Evolutionary conservation across 2,329 filamentous ascomycete genomes (phyloP), one percentile per base, ranked within the genome.

Genomic region (Penicillium sp.): DNA sequence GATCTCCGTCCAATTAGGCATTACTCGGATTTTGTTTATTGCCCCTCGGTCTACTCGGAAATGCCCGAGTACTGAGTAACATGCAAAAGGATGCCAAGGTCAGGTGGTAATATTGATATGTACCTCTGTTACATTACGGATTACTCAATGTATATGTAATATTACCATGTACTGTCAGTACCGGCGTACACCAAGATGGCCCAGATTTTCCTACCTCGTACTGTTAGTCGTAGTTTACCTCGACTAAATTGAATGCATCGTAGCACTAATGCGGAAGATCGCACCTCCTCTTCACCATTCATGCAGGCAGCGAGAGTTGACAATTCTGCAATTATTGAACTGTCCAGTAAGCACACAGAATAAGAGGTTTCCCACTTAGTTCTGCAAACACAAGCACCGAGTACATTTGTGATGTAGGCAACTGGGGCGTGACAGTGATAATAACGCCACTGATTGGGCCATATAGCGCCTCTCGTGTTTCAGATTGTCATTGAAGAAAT

Each of bases 401-500:
- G 15, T 21, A 25, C n/a, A 21, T 10, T 43, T 40, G 33, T 33
- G 43, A 23, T 53, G 34, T 43, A 31, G 33, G 25, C 3, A 29
- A 45, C 33, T 34, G 33, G 31, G 44, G 41, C 15, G 38, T 25
- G 11, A 46, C 19, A 19, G 27, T 25, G 21, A 13, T 15, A 40
- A 15, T n/a, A 15, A 38, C 19, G 10, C 11, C 23, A 11, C 27
- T 53, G 15, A 53, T 53, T 53, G 41, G 50, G 13, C 21, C 15
- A 11, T 8, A 53, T 29, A 53, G 23, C 39, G 29, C 41, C 36
- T 40, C 29, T 43, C 23, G 21, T 53, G 41, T 53, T 53, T 53
- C 51, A 53, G 27, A 7, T 38, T 47, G 33, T 47, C 13, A 33
- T 29, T 53, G 51, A 53, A 47, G 51, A 53, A 53, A 21, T 39